Evolutionary conservation across 345 rosid genomes (phyloP), one percentile per base, ranked within the genome.

Genomic region (Odontarrhena argentea): DNA sequence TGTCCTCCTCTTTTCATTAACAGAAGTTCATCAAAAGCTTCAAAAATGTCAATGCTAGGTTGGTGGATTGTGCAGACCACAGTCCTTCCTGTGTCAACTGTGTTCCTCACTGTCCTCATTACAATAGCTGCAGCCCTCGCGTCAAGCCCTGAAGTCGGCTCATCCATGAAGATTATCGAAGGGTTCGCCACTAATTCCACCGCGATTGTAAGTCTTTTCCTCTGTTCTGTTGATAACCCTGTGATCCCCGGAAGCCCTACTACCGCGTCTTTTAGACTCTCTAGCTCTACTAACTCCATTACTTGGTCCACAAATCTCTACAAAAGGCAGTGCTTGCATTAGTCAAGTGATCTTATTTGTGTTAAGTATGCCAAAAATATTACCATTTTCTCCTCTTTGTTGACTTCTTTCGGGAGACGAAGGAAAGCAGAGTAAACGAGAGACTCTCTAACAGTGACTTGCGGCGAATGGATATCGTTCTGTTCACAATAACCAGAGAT

Each of bases 401-500:
- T 78, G 60, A 87, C 84, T 74, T 92, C 93, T 59, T 79, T 80
- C 1, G 91, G 85, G 53, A 92, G 86, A 56, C 98, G 84, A 34
- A 92, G 96, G 79, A 81, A 92, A 41, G 96, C 96, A 4, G 98
- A 92, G 84, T 73, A 89, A 22, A 92, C 81, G 77, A 92, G 83
- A 28, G 98, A 92, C 70, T 92, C 96, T 63, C 55, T 75, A 11
- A 92, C 79, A 8, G 98, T 92, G 51, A 92, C 94, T 82, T 89
- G 96, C 3, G 98, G 94, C 0, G 98, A 88, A 58, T 92, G 98
- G 61, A 92, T 88, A 65, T 92, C 98, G 7, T 57, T 89, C 58
- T 92, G 98, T 61, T 92, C 98, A 64, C 98, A 89, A 22, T 89
- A 92, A 35, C 96, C 96, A 1, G 96, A 87, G 79, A 92, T 84